Conservation (phyloP, 108 stramenopile genomes). For the Cyclotella atomus region DNA sequence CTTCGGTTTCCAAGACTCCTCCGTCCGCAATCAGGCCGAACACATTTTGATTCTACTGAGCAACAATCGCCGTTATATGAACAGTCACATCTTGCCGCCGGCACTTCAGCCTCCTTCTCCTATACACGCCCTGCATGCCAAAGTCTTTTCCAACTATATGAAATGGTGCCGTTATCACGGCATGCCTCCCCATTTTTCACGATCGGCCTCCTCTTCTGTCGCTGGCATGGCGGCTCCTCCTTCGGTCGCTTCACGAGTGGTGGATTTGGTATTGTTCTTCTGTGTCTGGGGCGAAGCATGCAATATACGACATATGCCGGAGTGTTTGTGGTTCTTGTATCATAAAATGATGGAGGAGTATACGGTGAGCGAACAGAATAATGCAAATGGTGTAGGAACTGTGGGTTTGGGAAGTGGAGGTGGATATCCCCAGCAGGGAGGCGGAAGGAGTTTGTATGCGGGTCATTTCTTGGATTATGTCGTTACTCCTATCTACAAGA, state of each 20-base stretch:
- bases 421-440: constrained; percentile 5
- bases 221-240: constrained; percentile 83
- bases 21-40: constrained; percentile 96
- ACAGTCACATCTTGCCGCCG: constrained; percentile 78
- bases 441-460: constrained; percentile 85
- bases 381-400: neutral
- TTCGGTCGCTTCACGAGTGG: constrained; percentile 81
- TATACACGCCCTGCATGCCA: constrained; percentile 92
- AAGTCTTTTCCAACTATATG: constrained; percentile 97
- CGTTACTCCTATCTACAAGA: constrained; percentile 90
- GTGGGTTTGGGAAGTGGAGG: constrained; percentile 15
- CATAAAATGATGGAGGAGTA: constrained; percentile 98
- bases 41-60: constrained; percentile 92
- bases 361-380: constrained; percentile 61
- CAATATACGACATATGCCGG: constrained; percentile 98
- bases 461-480: constrained; percentile 96
- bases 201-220: constrained; percentile 60
- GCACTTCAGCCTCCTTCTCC: constrained; percentile 86
- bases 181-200: constrained; percentile 88
- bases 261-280: constrained; percentile 94
- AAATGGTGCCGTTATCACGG: constrained; percentile 95
- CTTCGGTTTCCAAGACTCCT: constrained; percentile 91
- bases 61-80: constrained; percentile 97
- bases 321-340: constrained; percentile 97
- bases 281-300: constrained; percentile 98